Base-by-base conservation (phyloP, 1,139 yeast species). In the Nakaseomyces glabratus region DNA sequence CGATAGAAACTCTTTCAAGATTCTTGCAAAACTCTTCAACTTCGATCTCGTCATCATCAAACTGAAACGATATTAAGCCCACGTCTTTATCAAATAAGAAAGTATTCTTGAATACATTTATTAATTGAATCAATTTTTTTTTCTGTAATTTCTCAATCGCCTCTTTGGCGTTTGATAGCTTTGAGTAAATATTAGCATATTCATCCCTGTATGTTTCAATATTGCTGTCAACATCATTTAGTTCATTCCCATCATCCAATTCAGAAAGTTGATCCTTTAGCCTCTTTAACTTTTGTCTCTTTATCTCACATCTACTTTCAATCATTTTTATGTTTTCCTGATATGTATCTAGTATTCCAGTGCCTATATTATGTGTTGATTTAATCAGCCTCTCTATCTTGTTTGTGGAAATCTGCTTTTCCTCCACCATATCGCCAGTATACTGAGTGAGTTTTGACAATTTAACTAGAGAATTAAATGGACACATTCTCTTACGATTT, bases 401-500 rank as follows among this genome's bases (percentile, higher is more conserved):
- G 20, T 9, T 28, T 36, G 15, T 35, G 28, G 7, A 22, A 18
- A 19, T 25, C 17, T 8, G 33, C 24, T 33, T 43, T 31, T 55
- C 60, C 16, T 42, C 43, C 15, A 30, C 34, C 2, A 47, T 41
- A 34, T 52, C 55, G 4, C 44, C 37, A 9, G 37, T 37, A 38
- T 54, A 54, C 26, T 53, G 57, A 4, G 49, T 20, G 8, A 51
- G 26, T 28, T 48, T 56, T 20, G 47, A 49, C 13, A 56, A 16
- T 28, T 55, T 55, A 11, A 56, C 29, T 11, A 50, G 34, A 3
- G 48, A 38, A 37, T 52, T 56, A 33, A 45, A 56, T 7, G 43
- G 41, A 18, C 48, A 42, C 1, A 57, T 48, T 16, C 33, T 33
- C 28, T 43, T 40, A 3, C 28, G 7, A 17, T 24, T 38, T 26